These are phyloP conservation scores for Colletotrichum tropicicola DNA, from an alignment of 2,329 filamentous ascomycete genomes.

Conservation along the genomic window DNA sequence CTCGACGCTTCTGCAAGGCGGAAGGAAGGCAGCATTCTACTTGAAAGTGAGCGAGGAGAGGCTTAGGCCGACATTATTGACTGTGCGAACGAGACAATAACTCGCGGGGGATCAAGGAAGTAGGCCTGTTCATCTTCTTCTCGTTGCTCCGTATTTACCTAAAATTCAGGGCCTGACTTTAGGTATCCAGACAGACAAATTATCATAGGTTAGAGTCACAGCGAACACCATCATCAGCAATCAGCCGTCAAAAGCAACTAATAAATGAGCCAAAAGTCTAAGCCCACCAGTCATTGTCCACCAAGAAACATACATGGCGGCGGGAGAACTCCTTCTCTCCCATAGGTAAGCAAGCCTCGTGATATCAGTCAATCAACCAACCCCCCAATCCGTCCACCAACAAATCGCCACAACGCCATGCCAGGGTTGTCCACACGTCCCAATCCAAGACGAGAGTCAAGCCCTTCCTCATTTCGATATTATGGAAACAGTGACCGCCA, in stretches of 20 bases:
- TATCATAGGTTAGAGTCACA: no score
- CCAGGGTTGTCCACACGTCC: not conserved
- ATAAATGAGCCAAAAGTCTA: constrained; percentile 9
- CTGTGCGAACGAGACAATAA: no score
- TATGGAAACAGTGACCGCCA: not conserved
- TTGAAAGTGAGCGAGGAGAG: no score
- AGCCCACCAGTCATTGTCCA: constrained; percentile 5
- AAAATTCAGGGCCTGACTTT: no score
- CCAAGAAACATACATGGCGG: not conserved
- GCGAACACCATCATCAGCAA: no score
- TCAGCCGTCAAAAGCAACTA: constrained; percentile 12
- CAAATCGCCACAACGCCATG: constrained; percentile 30
- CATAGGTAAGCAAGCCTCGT: constrained; percentile 7
- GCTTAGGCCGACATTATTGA: no score
- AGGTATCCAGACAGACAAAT: no score
- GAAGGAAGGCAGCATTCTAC: no score
- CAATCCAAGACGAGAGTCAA: not conserved
- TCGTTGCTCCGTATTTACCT: no score
- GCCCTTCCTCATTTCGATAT: not conserved
- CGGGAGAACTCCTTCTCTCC: not conserved
- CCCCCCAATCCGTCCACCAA: not conserved
- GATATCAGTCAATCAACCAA: constrained; percentile 24
- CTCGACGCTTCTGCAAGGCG: no score
- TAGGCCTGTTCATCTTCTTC: no score
- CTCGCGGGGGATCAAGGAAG: no score